Conservation (phyloP, 495 filamentous ascomycete genomes). For the Oidiodendron maius region DNA sequence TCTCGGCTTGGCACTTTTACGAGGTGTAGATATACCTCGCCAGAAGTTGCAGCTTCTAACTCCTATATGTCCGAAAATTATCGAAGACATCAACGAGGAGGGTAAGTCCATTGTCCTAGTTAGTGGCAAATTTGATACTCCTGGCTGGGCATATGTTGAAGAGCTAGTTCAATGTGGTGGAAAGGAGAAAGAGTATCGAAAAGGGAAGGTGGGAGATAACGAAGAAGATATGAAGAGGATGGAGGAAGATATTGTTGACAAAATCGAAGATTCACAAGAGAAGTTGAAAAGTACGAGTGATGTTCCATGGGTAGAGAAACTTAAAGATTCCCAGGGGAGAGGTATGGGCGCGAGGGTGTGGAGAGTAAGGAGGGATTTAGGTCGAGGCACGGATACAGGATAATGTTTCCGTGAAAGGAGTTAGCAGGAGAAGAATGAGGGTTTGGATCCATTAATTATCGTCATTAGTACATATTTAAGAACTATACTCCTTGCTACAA, state of each 20-base stretch:
- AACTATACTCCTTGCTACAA: not conserved
- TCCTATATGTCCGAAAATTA: slow-evolving; percentile 30
- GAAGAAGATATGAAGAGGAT: slow-evolving; percentile 12
- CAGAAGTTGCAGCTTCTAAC: slow-evolving; percentile 46
- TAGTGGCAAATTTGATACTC: slow-evolving; percentile 50
- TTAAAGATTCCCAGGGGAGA: slow-evolving; percentile 41
- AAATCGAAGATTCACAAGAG: not conserved
- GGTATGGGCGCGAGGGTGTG: slow-evolving; percentile 44
- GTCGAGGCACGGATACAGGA: slow-evolving; percentile 18
- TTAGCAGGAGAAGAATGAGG: not conserved
- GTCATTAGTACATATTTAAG: not conserved
- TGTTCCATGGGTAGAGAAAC: slow-evolving; percentile 43
- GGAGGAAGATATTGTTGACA: slow-evolving; percentile 6
- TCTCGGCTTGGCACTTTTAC: slow-evolving; percentile 46
- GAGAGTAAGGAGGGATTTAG: slow-evolving; percentile 50
- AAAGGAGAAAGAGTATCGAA: slow-evolving; percentile 14
- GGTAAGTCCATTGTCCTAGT: slow-evolving; percentile 45
- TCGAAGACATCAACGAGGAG: slow-evolving; percentile 23
- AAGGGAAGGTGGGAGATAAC: slow-evolving; percentile 13
- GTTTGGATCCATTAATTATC: not conserved
- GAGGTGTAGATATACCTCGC: slow-evolving; percentile 43
- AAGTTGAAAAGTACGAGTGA: not conserved
- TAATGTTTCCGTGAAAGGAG: not conserved
- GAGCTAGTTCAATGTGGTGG: slow-evolving; percentile 27
- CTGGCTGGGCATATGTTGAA: slow-evolving; percentile 53